Evolutionary conservation across 2,329 filamentous ascomycete species (phyloP).

Genomic region (Aureobasidium lini): DNA sequence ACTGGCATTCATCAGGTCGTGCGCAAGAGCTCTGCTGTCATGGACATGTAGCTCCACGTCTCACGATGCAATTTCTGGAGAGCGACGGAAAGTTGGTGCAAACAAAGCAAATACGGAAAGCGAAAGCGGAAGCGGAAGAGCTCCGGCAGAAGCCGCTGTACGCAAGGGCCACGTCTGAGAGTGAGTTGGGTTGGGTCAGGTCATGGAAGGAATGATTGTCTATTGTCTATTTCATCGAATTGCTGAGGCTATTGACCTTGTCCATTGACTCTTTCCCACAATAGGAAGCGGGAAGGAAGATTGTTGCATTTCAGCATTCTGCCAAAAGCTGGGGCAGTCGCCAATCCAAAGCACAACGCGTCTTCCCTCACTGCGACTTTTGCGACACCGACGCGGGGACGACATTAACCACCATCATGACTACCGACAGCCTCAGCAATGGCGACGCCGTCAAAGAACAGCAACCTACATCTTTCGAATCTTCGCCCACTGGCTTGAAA

Average conservation of each 20-base stretch:
- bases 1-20: slow-evolving; percentile 15
- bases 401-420: neutral
- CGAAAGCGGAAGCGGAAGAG: neutral
- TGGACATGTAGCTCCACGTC: neutral
- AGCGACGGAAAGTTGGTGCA: neutral
- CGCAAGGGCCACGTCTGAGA: slow-evolving; percentile 9
- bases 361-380: slow-evolving; percentile 10
- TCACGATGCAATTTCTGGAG: neutral
- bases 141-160: neutral
- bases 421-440: neutral
- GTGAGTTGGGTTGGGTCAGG: neutral
- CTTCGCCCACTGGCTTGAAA: slow-evolving; percentile 27
- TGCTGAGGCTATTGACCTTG: neutral
- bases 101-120: slow-evolving; percentile 3
- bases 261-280: neutral
- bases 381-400: slow-evolving; percentile 14
- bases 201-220: neutral
- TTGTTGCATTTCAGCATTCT: neutral
- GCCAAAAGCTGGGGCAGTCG: slow-evolving; percentile 5
- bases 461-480: slow-evolving; percentile 5
- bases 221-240: neutral
- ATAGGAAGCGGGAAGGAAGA: neutral
- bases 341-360: slow-evolving; percentile 9
- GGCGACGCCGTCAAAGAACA: slow-evolving; percentile 14
- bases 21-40: slow-evolving; percentile 5